Evolutionary conservation across 164 flowering plant species (phyloP), one percentile per base, ranked within the genome.

Genomic region (Chimonanthus salicifolius): DNA sequence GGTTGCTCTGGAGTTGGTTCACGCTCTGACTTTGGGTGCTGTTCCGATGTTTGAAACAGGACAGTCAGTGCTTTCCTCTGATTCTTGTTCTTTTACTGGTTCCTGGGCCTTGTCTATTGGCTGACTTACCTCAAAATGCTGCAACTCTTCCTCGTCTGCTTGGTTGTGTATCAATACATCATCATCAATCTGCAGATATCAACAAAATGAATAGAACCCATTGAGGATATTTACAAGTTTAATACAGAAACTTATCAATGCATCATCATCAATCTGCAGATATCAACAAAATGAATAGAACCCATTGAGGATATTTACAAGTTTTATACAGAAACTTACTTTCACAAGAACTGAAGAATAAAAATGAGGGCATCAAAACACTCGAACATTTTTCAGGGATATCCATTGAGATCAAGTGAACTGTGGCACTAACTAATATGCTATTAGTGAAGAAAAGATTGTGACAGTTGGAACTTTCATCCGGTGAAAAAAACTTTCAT

Each of bases 151-250:
- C 73, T 83, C 84, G 51, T 73, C 79, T 16, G 73, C 82, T 77
- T 84, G 82, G 62, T 84, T 82, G 47, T 80, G 83, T 63, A 87
- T 80, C 51, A 83, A 69, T 43, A 85, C 77, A 49, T 82, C 82
- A 51, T 92, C 94, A 76, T 82, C 67, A 70, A 85, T 83, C 97
- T 92, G 89, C 4, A 68, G 18, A 73, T 62, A 33, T 62, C n/a
- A 45, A 66, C 49, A 72, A 20, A 20, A 50, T 54, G 16, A 54
- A n/a, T 13, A 54, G 16, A 54, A 2, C 60, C 5, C 16, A 54
- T 54, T n/a, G 16, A 54, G 60, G 33, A 33, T 33, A 33, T 33
- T 33, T 33, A 33, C 33, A 33, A 33, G 33, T 33, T 33, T 33
- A 33, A 33, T 33, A 33, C 33, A 33, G 33, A 33, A 20, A 20